These are phyloP conservation scores for Boletus reticuloceps DNA, from an alignment of 768 basidiomycete species.

Conservation along the genomic window DNA sequence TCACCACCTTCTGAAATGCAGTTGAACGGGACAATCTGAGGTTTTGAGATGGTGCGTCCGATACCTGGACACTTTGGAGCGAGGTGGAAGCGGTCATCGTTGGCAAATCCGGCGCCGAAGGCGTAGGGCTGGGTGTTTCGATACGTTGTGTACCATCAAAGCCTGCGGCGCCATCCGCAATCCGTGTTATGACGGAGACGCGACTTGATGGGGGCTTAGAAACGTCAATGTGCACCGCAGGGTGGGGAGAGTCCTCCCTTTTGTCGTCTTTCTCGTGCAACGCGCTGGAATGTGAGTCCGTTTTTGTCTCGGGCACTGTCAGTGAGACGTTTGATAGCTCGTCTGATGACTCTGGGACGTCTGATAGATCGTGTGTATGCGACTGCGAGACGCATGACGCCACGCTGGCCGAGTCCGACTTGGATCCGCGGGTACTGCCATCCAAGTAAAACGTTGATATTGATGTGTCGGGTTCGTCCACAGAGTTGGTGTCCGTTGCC, in stretches of 20 bases:
- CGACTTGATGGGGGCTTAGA: slow-evolving; percentile 35
- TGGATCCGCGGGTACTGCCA: slow-evolving; percentile 22
- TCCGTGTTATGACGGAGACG: slow-evolving; percentile 14
- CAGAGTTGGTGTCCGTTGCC: slow-evolving; percentile 34
- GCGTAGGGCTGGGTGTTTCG: slow-evolving; percentile 1
- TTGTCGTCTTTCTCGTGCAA: slow-evolving; percentile 2
- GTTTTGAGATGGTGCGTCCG: slow-evolving; percentile 14
- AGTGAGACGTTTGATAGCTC: slow-evolving; percentile 23
- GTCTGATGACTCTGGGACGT: slow-evolving; percentile 8
- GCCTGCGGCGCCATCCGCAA: neutral
- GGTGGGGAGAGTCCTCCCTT: slow-evolving; percentile 29
- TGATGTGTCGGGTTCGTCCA: slow-evolving; percentile 40
- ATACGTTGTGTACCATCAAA: neutral
- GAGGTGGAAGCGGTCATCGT: slow-evolving; percentile 31
- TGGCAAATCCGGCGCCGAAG: slow-evolving; percentile 20
- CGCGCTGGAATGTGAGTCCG: neutral
- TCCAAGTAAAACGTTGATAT: slow-evolving; percentile 61
- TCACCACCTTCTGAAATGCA: slow-evolving; percentile 72
- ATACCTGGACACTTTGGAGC: slow-evolving; percentile 20
- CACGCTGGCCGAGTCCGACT: slow-evolving; percentile 14
- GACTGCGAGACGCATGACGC: slow-evolving; percentile 23
- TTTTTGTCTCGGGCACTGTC: slow-evolving; percentile 12
- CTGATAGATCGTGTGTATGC: slow-evolving; percentile 14
- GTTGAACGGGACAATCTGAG: slow-evolving; percentile 54
- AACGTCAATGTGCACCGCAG: slow-evolving; percentile 44